A percentile compares a stretch with the other conserved stretches of the same genome.
Conservation (phyloP, 306 rosid species). For the Cucumis hystrix region DNA sequence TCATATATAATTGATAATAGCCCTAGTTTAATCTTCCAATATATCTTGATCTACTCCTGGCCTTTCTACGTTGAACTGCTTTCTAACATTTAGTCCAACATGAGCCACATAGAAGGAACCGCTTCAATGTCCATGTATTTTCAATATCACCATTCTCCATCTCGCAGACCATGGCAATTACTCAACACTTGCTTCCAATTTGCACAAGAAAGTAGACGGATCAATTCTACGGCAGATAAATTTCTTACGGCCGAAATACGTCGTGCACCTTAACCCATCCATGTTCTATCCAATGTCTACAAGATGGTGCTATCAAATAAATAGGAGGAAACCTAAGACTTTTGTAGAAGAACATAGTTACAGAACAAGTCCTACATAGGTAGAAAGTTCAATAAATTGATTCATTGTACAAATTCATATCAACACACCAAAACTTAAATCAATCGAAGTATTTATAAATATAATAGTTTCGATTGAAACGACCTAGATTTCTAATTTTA, state of each 20-base stretch:
- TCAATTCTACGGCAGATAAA: constrained; percentile 8
- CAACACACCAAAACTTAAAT: neutral
- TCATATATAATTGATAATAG: neutral
- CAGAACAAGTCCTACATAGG: neutral
- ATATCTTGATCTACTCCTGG: constrained; percentile 85
- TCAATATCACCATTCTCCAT: constrained; percentile 65
- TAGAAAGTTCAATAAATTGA: neutral
- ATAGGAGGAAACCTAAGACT: neutral
- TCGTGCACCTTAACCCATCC: neutral
- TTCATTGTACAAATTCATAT: neutral
- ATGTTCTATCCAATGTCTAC: neutral
- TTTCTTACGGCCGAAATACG: neutral
- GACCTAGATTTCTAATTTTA: too few species aligned
- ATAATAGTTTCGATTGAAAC: neutral
- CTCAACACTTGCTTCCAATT: constrained; percentile 27
- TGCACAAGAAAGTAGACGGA: constrained; percentile 4
- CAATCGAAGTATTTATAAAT: neutral
- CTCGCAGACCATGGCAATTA: constrained; percentile 59
- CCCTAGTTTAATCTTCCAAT: constrained; percentile 61
- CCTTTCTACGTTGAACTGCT: constrained; percentile 76
- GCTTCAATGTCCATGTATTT: constrained; percentile 62
- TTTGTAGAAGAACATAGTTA: neutral
- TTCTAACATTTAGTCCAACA: constrained; percentile 55
- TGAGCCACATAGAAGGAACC: constrained; percentile 96
- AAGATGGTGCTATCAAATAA: neutral